Percentiles rank a stretch among this genome's conserved stretches.
Evolutionary conservation across 2,329 filamentous ascomycete genomes (phyloP).

Genomic region (Dothideomycetes sp.): DNA sequence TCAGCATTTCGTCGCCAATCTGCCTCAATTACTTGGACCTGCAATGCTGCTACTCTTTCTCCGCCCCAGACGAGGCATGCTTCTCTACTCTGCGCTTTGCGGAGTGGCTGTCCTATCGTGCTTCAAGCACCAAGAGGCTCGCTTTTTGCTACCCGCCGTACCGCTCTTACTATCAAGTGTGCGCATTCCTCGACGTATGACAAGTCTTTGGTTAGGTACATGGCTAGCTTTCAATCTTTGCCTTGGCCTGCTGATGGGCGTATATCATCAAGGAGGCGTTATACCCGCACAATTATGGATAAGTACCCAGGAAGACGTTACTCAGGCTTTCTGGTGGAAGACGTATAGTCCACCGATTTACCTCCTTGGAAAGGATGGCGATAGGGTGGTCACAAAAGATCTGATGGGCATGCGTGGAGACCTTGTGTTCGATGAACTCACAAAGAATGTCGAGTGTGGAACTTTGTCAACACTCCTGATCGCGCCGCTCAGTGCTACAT

Average conservation of each 20-base stretch:
- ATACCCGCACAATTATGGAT: slow-evolving; percentile 67
- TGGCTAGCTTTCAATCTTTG: slow-evolving; percentile 63
- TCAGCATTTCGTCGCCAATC: slow-evolving; percentile 40
- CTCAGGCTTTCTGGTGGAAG: slow-evolving; percentile 72
- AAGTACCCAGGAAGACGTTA: slow-evolving; percentile 54
- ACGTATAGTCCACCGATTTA: slow-evolving; percentile 74
- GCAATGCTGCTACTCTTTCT: slow-evolving; percentile 36
- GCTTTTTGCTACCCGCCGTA: slow-evolving; percentile 65
- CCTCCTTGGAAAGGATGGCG: slow-evolving; percentile 66
- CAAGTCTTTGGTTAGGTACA: slow-evolving; percentile 38
- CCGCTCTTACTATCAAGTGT: slow-evolving; percentile 68
- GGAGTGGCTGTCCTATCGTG: slow-evolving; percentile 60
- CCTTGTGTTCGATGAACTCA: slow-evolving; percentile 48
- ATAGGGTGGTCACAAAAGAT: slow-evolving; percentile 58
- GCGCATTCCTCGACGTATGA: slow-evolving; percentile 47
- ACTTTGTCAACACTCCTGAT: slow-evolving; percentile 38
- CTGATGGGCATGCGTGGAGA: slow-evolving; percentile 61
- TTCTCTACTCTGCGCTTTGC: slow-evolving; percentile 63
- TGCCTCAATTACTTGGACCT: slow-evolving; percentile 42
- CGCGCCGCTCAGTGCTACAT: slow-evolving; percentile 60
- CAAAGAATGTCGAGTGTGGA: slow-evolving; percentile 48
- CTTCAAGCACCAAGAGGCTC: slow-evolving; percentile 70
- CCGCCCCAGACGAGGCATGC: slow-evolving; percentile 44
- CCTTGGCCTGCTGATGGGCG: slow-evolving; percentile 64
- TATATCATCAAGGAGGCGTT: slow-evolving; percentile 71